Conservation (phyloP, 352 stramenopile species). For the Pythium brachiatum region DNA sequence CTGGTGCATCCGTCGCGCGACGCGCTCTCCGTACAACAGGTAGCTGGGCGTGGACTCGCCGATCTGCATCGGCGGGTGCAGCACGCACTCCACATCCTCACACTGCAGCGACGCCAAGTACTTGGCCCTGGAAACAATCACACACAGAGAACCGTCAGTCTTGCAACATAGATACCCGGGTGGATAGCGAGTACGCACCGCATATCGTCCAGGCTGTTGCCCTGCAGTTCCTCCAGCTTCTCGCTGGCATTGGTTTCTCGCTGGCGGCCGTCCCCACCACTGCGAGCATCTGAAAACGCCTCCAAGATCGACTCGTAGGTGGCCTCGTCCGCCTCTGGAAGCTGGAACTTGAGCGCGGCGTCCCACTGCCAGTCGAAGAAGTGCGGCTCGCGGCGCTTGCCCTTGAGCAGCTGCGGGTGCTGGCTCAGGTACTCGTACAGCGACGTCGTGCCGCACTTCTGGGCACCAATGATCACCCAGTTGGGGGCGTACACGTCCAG, state of each 20-base stretch:
- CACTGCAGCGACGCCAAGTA: conserved; percentile 52
- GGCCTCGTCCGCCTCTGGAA: conserved; percentile 27
- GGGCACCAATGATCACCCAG: conserved; percentile 57
- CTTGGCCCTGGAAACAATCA: conserved; percentile 35
- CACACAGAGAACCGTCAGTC: background rate
- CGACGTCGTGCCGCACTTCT: conserved; percentile 69
- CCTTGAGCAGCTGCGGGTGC: conserved; percentile 83
- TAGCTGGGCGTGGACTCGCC: conserved; percentile 87
- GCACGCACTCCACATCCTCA: conserved; percentile 18
- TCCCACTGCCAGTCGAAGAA: conserved; percentile 68
- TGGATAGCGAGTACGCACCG: conserved; percentile 24
- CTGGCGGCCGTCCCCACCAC: background rate
- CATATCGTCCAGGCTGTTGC: conserved; percentile 44
- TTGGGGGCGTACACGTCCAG: conserved; percentile 35
- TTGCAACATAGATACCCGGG: too few relatives aligned
- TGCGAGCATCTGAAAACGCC: conserved; percentile 20
- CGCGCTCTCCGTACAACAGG: conserved; percentile 54
- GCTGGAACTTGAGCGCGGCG: conserved; percentile 27
- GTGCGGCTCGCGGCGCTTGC: conserved; percentile 60
- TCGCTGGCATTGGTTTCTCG: background rate
- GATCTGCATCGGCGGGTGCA: conserved; percentile 75
- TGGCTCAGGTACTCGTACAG: conserved; percentile 69
- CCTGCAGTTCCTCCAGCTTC: conserved; percentile 16
- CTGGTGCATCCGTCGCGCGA: conserved; percentile 41
- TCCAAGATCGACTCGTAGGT: conserved; percentile 28